Evolutionary conservation across 305 asterid species (phyloP), one percentile per base, ranked within the genome.

Genomic region (Rubia tinctorum): DNA sequence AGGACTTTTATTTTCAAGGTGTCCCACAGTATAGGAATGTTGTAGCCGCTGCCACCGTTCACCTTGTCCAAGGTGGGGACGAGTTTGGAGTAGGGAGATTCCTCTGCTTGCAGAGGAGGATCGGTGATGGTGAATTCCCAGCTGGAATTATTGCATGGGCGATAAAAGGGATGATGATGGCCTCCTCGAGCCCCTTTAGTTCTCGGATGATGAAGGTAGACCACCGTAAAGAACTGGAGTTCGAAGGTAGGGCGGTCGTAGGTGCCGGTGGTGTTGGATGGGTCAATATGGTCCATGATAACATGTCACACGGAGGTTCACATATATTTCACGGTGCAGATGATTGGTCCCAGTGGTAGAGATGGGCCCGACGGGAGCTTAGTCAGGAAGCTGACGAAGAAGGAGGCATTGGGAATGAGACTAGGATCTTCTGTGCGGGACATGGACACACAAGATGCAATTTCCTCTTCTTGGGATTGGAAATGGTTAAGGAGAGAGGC

Each of bases 281-380:
- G 99, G 68, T 95, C 97, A 84, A 94, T 90, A 82, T 94, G 99
- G 80, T 96, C 90, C 99, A 94, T 94, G 97, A 94, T 88, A 79
- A 94, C 86, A 47, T 89, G 96, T 97, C 99, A 94, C 67, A 81
- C 84, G 82, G 92, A 51, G 78, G 93, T 88, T 97, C 99, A 94
- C 79, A 95, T 75, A 75, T 90, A 71, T 74, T 97, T 97, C 83
- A 93, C 97, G 86, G 96, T 82, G 87, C 97, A 87, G 87, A 94
- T 83, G 84, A 91, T 91, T 78, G 89, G 87, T 71, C 87, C 85
- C 45, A 97, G 97, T 1, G 97, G 99, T 69, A 91, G 97, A 72
- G 99, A 88, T 20, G 76, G 79, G 75, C 96, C 97, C 97, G 96
- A 91, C 8, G 90, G 88, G 78, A 94, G 93, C 60, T 87, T 89